Percentiles rank a stretch among this genome's conserved stretches.
phyloP scores from a whole-genome alignment of 1,284 basidiomycete species.

The Prillingera fragicola region DNA sequence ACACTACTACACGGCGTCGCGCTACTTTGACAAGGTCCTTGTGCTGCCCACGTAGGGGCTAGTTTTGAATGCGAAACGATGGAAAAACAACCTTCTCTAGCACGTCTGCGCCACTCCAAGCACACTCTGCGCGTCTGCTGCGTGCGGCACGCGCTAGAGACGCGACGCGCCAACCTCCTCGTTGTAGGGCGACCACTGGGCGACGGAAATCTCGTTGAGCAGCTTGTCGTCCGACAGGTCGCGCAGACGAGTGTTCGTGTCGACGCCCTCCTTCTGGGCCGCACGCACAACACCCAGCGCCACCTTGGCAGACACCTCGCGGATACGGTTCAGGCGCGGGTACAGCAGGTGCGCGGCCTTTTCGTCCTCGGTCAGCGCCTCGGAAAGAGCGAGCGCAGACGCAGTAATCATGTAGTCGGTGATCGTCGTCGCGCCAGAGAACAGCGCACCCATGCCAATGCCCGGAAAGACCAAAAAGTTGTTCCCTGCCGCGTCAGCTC shows the following conservation, averaged over 20 bases:
- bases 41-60: background rate
- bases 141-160: conserved; percentile 5
- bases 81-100: conserved; percentile 1
- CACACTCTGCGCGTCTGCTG: background rate
- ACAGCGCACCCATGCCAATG: conserved; percentile 72
- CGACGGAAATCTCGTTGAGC: conserved; percentile 23
- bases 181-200: conserved; percentile 32
- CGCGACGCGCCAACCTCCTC: conserved; percentile 1
- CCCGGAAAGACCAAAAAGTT: conserved; percentile 52
- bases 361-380: conserved; percentile 70
- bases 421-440: conserved; percentile 49
- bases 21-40: background rate
- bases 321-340: conserved; percentile 69
- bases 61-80: too few relatives aligned
- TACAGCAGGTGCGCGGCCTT: conserved; percentile 61
- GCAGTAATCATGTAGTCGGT: conserved; percentile 51
- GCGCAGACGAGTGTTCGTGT: conserved; percentile 27
- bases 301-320: conserved; percentile 73
- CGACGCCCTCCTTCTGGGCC: conserved; percentile 62
- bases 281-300: conserved; percentile 67
- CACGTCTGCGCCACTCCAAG: background rate
- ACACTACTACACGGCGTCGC: background rate
- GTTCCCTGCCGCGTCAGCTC: conserved; percentile 50
- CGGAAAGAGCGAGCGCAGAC: conserved; percentile 64
- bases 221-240: conserved; percentile 28